Percentiles rank a stretch among this genome's conserved stretches.
Conservation (phyloP, 2,329 filamentous ascomycete species). For the Neophaeococcomyces aloes region DNA sequence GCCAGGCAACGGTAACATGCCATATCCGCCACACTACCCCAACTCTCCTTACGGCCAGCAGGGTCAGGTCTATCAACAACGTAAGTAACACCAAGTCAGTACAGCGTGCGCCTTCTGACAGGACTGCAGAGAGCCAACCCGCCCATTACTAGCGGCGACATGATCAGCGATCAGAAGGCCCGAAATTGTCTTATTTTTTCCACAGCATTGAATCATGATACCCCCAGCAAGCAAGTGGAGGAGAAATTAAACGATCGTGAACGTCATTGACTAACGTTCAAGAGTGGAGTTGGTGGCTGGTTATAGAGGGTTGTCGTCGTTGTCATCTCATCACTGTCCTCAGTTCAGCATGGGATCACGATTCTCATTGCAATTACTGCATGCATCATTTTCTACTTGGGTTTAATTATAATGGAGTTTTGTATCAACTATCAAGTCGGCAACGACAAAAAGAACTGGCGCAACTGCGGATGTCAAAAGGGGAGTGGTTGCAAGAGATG, state of each 20-base stretch:
- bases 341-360: constrained; percentile 4
- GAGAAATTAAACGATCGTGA: constrained; percentile 8
- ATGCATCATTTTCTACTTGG: neutral
- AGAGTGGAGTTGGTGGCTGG: constrained; percentile 7
- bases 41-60: constrained; percentile 39
- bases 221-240: constrained; percentile 6
- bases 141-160: constrained; percentile 3
- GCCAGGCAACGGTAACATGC: constrained; percentile 38
- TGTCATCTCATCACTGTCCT: neutral
- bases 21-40: constrained; percentile 38
- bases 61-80: constrained; percentile 41
- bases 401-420: too few relatives aligned
- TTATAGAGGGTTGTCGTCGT: neutral
- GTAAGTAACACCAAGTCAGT: constrained; percentile 30
- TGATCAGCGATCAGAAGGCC: neutral
- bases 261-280: constrained; percentile 1
- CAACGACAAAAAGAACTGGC: too few relatives aligned
- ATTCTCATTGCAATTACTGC: neutral
- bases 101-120: neutral
- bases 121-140: constrained; percentile 4
- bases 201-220: constrained; percentile 7
- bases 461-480: too few relatives aligned
- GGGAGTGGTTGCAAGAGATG: too few relatives aligned
- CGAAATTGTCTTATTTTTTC: neutral
- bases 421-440: too few relatives aligned